Base-by-base conservation (phyloP, 495 filamentous ascomycete genomes). In the Neurospora sp. region DNA sequence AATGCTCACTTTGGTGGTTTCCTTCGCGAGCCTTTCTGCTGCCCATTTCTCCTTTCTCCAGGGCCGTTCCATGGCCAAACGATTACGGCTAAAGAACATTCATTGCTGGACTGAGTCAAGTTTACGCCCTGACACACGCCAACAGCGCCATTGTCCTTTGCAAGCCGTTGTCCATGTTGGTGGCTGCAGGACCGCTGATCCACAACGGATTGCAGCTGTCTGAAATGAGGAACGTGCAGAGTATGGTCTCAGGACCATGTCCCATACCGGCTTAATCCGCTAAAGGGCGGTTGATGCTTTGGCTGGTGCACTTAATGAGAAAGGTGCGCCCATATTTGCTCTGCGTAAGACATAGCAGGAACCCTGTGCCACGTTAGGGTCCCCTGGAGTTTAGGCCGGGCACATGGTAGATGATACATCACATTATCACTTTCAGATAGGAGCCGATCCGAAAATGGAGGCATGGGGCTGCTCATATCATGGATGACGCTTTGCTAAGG, bases 161-260 rank as follows among this genome's bases (percentile, higher is more conserved):
- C 41, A 71, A 73, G 38, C 72, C 59, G 44, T 70, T 40, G 69
- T 44, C 70, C 38, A 10, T 31, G 14, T 20, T 18, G 40, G 4
- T 14, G 18, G 39, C 65, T 41, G 70, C 40, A 53, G 68, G 73
- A 72, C 72, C 65, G 68, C 39, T 72, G 45, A 74, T 45, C 40
- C 74, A 73, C 31, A 40, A 39, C 71, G 70, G 71, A 73, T 69
- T 72, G 53, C 70, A 74, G 73, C 73, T 72, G 68, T 71, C 69
- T 70, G 69, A 48, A 72, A 69, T 69, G 18, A 69, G 72, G 68
- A 35, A 37, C 27, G 14, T 65, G 53, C 53, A 65, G 27, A 65
- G 27, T 35, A 65, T 65, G 27, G 53, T 35, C 53, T 65, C 27
- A 65, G 14, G 27, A 31, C 22, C 53, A 35, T 18, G 27, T 1